Evolutionary conservation across 371 early-diverging fungal genomes (phyloP).

Genomic region (Lichtheimia ramosa): DNA sequence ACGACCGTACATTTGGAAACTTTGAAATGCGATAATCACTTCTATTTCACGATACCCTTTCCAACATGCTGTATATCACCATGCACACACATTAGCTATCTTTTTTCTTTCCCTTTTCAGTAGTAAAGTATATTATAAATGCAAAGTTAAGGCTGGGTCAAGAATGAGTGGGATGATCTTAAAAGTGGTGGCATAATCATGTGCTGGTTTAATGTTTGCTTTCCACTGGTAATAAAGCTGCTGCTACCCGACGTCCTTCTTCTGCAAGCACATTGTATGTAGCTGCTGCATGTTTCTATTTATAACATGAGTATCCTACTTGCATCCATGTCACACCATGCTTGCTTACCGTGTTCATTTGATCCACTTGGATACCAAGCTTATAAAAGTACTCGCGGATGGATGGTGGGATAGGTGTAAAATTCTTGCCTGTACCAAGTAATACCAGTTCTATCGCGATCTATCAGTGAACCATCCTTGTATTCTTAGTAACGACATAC

Average conservation of each 20-base stretch:
- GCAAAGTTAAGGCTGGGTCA: too few relatives aligned
- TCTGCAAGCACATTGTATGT: conserved; percentile 66
- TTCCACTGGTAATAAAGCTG: conserved; percentile 50
- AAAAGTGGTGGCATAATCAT: background rate
- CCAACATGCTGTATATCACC: background rate
- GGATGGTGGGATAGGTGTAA: background rate
- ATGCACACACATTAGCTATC: background rate
- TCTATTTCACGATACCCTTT: background rate
- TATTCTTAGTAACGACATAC: conserved; percentile 10
- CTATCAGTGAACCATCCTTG: too few relatives aligned
- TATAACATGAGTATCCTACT: background rate
- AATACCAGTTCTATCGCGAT: background rate
- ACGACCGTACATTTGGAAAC: conserved; percentile 50
- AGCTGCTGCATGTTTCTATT: conserved; percentile 61
- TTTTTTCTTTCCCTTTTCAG: conserved; percentile 7
- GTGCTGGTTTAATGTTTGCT: background rate
- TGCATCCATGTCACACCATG: background rate
- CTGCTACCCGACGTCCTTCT: conserved; percentile 64
- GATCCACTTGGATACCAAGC: conserved; percentile 62
- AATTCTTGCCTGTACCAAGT: background rate
- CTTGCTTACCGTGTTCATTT: conserved; percentile 59
- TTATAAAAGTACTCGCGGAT: conserved; percentile 39
- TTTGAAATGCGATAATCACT: conserved; percentile 65
- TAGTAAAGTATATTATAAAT: too few relatives aligned
- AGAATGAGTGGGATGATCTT: background rate